A percentile compares a stretch with the other conserved stretches of the same genome.
phyloP scores from a whole-genome alignment of 257 asterid genomes.

The Nicotiana attenuata region DNA sequence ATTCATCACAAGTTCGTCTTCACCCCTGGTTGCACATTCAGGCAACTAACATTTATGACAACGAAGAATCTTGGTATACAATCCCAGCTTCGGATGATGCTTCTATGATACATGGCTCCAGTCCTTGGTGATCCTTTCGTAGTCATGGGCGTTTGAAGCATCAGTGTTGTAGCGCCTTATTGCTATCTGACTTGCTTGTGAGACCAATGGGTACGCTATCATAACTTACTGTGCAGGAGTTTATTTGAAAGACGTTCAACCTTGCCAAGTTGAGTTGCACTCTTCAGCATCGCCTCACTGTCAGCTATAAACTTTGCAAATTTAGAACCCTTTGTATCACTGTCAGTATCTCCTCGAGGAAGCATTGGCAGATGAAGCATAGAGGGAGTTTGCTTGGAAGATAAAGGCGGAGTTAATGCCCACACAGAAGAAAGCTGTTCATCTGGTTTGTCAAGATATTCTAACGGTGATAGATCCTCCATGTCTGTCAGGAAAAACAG shows the following conservation, averaged over 20 bases:
- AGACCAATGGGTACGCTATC: slow-evolving; percentile 17
- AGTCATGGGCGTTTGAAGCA: neutral
- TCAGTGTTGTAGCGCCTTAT: neutral
- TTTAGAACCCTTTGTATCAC: slow-evolving; percentile 71
- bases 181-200: neutral
- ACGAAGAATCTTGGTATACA: neutral
- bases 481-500: slow-evolving; percentile 40
- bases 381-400: slow-evolving; percentile 60
- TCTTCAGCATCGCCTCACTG: slow-evolving; percentile 48
- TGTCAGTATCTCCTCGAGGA: slow-evolving; percentile 35
- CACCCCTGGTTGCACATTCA: neutral
- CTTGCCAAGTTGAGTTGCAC: slow-evolving; percentile 34
- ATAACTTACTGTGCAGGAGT: slow-evolving; percentile 59
- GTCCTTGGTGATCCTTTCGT: neutral
- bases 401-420: slow-evolving; percentile 80
- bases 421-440: slow-evolving; percentile 78
- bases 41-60: neutral
- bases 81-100: neutral
- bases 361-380: slow-evolving; percentile 36
- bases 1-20: slow-evolving; percentile 1
- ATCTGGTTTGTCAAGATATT: slow-evolving; percentile 73
- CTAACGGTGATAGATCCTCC: slow-evolving; percentile 50
- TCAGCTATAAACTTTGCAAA: slow-evolving; percentile 86
- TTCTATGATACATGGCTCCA: neutral
- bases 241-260: slow-evolving; percentile 28